A percentile compares a stretch with the other conserved stretches of the same genome.
phyloP scores from a whole-genome alignment of 257 asterid species.

The Fraxinus excelsior region DNA sequence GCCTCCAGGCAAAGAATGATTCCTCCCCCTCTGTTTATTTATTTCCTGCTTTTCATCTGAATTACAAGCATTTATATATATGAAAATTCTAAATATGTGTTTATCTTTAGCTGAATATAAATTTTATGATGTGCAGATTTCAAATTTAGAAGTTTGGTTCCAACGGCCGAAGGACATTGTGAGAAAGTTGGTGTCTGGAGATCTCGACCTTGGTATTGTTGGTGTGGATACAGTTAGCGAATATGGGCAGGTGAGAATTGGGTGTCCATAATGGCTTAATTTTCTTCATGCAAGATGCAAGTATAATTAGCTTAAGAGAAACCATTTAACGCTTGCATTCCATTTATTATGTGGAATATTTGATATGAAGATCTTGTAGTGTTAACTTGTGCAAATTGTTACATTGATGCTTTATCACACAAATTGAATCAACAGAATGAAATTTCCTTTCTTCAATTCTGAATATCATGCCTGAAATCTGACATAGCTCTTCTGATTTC shows the following conservation, averaged over 20 bases:
- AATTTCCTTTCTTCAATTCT: not conserved
- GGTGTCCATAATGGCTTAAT: constrained; percentile 7
- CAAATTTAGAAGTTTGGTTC: constrained; percentile 90
- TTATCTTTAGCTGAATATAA: not conserved
- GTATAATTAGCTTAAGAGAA: constrained; percentile 23
- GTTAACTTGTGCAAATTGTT: not conserved
- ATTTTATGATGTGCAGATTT: constrained; percentile 48
- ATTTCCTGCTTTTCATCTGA: not conserved
- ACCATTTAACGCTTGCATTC: not conserved
- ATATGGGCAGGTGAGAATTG: constrained; percentile 70
- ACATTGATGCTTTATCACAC: not conserved
- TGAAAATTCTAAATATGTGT: no score
- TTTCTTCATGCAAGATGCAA: constrained; percentile 16
- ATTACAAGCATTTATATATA: not conserved
- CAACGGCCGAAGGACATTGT: constrained; percentile 97
- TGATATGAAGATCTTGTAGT: not conserved
- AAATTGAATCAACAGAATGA: not conserved
- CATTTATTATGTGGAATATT: not conserved
- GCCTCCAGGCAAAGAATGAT: not conserved
- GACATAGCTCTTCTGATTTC: not conserved
- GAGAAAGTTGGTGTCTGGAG: constrained; percentile 92
- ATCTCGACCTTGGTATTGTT: constrained; percentile 95
- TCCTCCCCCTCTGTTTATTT: not conserved
- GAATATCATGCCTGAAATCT: not conserved
- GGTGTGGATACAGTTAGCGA: constrained; percentile 88